Evolutionary conservation across 805 yeast genomes (phyloP).

Genomic region (Saturnispora quitensis): DNA sequence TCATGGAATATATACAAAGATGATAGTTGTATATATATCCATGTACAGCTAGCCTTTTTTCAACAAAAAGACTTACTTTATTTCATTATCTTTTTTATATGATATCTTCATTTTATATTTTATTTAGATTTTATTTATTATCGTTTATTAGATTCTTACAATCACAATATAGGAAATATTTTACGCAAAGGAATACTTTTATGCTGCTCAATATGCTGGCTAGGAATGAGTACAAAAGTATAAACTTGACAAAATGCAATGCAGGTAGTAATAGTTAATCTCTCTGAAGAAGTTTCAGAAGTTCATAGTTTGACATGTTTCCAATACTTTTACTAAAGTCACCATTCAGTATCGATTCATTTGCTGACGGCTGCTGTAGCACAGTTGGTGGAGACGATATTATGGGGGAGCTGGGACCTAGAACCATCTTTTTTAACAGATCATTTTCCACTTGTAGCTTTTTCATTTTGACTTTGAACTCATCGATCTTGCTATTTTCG

Average conservation of each 20-base stretch:
- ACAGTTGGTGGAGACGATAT: neutral
- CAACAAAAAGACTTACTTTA: too few species aligned
- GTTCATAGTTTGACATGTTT: conserved; percentile 19
- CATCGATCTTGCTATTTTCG: conserved; percentile 36
- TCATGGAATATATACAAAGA: too few species aligned
- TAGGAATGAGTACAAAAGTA: neutral
- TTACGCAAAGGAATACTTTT: neutral
- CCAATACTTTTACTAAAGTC: conserved; percentile 3
- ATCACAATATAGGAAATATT: too few species aligned
- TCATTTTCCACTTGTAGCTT: conserved; percentile 56
- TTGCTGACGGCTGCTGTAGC: neutral
- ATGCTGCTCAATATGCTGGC: neutral
- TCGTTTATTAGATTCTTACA: neutral
- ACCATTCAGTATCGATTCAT: neutral
- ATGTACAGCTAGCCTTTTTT: neutral
- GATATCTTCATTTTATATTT: too few species aligned
- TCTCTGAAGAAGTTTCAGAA: conserved; percentile 16
- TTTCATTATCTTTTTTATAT: too few species aligned
- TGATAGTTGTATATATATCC: too few species aligned
- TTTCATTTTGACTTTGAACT: conserved; percentile 38
- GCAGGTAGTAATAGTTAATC: conserved; percentile 2
- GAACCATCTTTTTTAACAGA: conserved; percentile 39
- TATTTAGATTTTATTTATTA: too few species aligned
- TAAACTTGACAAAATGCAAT: neutral
- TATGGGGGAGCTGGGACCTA: conserved; percentile 8